phyloP scores from a whole-genome alignment of 2,329 filamentous ascomycete species.

The Colletotrichum musicola region DNA sequence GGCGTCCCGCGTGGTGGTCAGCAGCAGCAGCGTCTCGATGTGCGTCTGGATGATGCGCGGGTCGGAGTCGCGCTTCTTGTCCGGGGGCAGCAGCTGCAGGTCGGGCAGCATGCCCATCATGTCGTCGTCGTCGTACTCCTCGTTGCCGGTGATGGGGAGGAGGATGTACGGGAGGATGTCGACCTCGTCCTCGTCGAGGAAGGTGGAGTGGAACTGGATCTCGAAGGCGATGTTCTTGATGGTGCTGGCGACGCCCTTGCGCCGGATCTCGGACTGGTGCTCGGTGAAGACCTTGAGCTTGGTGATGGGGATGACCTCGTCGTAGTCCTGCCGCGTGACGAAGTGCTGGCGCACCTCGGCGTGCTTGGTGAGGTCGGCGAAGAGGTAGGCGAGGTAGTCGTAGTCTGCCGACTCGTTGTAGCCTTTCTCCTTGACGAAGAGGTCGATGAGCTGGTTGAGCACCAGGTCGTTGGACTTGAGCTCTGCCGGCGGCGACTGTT shows the following conservation, averaged over 20 bases:
- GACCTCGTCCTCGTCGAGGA: constrained; percentile 79
- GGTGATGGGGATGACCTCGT: constrained; percentile 86
- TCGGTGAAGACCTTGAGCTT: constrained; percentile 97
- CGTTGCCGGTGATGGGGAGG: constrained; percentile 86
- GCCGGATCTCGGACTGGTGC: constrained; percentile 83
- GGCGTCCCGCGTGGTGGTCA: constrained; percentile 83
- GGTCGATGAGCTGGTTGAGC: constrained; percentile 92
- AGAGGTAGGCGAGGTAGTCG: constrained; percentile 94
- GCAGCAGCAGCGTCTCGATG: constrained; percentile 85
- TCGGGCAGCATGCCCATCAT: constrained; percentile 89
- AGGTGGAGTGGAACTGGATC: constrained; percentile 75
- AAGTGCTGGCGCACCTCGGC: constrained; percentile 82
- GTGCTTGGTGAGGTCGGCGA: constrained; percentile 92
- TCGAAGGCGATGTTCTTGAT: constrained; percentile 97
- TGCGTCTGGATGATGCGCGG: constrained; percentile 84
- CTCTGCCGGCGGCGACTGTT: constrained; percentile 75
- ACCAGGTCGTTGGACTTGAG: constrained; percentile 79
- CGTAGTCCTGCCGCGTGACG: constrained; percentile 79
- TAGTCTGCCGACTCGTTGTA: constrained; percentile 90
- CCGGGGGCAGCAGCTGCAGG: constrained; percentile 87
- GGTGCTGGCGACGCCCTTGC: constrained; percentile 94
- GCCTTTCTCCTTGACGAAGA: constrained; percentile 91
- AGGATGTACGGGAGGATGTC: constrained; percentile 91
- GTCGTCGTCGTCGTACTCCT: constrained; percentile 91
- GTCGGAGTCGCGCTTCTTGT: constrained; percentile 88